These are phyloP conservation scores for Jatropha multifida DNA, from an alignment of 441 rosid species.

Conservation along the genomic window DNA sequence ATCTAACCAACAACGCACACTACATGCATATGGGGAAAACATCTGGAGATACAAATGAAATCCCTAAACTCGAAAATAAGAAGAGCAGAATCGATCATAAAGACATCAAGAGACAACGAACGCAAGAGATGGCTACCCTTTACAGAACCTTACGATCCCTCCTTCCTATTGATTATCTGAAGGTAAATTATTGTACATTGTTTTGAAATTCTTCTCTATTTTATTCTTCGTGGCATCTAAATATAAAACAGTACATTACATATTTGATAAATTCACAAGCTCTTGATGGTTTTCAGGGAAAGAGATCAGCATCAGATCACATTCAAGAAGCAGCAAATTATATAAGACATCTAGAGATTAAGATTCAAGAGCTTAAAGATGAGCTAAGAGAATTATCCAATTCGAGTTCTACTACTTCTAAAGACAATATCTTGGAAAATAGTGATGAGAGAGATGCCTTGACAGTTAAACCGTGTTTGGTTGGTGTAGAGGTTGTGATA, in stretches of 20 bases:
- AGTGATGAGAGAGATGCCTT: slow-evolving; percentile 15
- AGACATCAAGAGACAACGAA: slow-evolving; percentile 56
- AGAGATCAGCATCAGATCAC: slow-evolving; percentile 59
- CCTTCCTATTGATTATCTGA: slow-evolving; percentile 53
- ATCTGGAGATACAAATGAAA: too few species aligned
- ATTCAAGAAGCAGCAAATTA: slow-evolving; percentile 49
- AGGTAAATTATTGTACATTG: slow-evolving; percentile 33
- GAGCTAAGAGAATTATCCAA: slow-evolving; percentile 24
- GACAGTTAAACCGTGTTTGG: slow-evolving; percentile 34
- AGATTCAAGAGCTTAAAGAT: slow-evolving; percentile 41
- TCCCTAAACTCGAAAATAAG: background rate
- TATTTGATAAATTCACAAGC: background rate
- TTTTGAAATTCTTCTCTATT: too few species aligned
- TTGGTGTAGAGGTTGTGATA: slow-evolving; percentile 41
- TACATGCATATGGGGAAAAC: too few species aligned
- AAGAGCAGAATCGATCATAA: slow-evolving; percentile 31
- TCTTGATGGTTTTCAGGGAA: slow-evolving; percentile 42
- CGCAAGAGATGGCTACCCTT: slow-evolving; percentile 59
- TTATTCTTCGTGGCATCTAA: background rate
- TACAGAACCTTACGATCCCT: slow-evolving; percentile 41
- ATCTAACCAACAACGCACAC: too few species aligned
- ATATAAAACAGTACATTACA: too few species aligned
- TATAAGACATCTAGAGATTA: slow-evolving; percentile 44
- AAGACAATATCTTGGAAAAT: slow-evolving; percentile 7
- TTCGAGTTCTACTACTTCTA: slow-evolving; percentile 9